Conservation (phyloP, 169 alveolate species). For the Cryptosporidium baileyi region DNA sequence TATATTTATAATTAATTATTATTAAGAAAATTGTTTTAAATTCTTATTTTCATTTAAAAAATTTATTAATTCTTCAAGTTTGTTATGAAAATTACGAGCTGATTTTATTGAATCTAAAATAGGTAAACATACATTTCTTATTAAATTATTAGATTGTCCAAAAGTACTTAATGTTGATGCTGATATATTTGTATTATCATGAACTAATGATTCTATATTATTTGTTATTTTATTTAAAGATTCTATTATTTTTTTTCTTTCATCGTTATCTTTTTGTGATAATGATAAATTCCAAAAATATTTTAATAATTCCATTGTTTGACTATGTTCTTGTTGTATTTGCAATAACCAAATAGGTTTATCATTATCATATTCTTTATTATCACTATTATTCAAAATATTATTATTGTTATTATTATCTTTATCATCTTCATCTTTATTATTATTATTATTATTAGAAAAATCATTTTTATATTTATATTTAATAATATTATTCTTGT, state of each 20-base stretch:
- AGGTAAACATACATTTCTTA: conserved; percentile 32
- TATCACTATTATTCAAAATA: background rate
- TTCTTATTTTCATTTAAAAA: background rate
- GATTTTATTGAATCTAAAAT: conserved; percentile 54
- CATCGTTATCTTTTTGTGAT: conserved; percentile 30
- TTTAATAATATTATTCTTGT: background rate
- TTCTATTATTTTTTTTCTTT: conserved; percentile 47
- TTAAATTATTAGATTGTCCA: conserved; percentile 35
- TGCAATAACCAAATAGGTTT: conserved; percentile 46
- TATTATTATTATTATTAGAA: background rate
- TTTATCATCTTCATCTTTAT: background rate
- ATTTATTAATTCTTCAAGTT: conserved; percentile 26
- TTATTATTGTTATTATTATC: background rate
- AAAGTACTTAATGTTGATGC: conserved; percentile 51
- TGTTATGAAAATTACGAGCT: conserved; percentile 32
- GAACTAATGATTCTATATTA: conserved; percentile 55
- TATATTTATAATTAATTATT: background rate
- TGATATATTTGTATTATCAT: conserved; percentile 54
- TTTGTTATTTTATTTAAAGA: conserved; percentile 28
- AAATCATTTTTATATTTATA: background rate
- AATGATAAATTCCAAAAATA: conserved; percentile 35
- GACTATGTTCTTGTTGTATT: conserved; percentile 15
- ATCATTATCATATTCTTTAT: background rate
- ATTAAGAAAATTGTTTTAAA: too few species aligned
- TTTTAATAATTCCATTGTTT: conserved; percentile 29